A percentile compares a stretch with the other conserved stretches of the same genome.
Evolutionary conservation across 2,329 filamentous ascomycete species (phyloP).

Genomic region (Septoria petroselini): DNA sequence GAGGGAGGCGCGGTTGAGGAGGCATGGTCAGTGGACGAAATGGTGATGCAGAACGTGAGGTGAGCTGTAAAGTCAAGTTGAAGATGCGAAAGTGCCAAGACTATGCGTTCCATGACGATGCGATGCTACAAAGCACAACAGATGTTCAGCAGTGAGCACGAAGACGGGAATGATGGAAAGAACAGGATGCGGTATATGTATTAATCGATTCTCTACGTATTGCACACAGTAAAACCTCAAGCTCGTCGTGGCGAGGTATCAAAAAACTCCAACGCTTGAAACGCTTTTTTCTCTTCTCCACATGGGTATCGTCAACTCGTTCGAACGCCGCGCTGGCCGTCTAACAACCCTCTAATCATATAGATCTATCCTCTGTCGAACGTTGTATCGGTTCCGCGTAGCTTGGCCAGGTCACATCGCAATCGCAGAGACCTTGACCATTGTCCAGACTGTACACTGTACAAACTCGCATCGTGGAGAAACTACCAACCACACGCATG

Average conservation of each 20-base stretch:
- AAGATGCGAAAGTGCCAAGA: slow-evolving; percentile 10
- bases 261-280: slow-evolving; percentile 7
- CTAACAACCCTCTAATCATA: slow-evolving; percentile 1
- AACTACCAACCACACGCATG: too few relatives aligned
- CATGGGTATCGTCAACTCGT: neutral
- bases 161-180: neutral
- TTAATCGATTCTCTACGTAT: neutral
- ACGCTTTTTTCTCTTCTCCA: neutral
- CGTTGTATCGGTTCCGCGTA: neutral
- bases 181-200: neutral
- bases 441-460: neutral
- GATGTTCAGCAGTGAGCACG: too few relatives aligned
- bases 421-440: neutral
- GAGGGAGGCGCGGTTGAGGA: slow-evolving; percentile 27
- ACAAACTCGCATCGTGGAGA: neutral
- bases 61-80: neutral
- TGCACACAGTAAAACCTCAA: slow-evolving; percentile 9
- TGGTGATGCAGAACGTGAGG: slow-evolving; percentile 3
- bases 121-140: too few relatives aligned
- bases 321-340: neutral
- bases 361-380: slow-evolving; percentile 8
- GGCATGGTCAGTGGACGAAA: slow-evolving; percentile 26
- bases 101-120: neutral
- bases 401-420: neutral
- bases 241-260: slow-evolving; percentile 13